phyloP scores from a whole-genome alignment of 352 stramenopile genomes.

The Pythium monospermum region DNA sequence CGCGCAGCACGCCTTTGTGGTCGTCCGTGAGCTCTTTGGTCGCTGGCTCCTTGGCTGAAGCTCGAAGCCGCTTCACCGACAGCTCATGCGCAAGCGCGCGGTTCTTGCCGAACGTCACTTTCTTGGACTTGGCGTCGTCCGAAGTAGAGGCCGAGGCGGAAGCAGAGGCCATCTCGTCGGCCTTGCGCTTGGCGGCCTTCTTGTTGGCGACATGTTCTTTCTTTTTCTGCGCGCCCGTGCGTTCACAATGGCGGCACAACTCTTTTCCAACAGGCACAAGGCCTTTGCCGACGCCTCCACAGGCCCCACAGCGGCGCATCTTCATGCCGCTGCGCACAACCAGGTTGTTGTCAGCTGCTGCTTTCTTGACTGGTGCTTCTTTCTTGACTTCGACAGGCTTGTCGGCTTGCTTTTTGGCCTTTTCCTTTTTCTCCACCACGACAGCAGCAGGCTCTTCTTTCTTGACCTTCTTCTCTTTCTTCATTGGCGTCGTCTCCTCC shows the following conservation, averaged over 20 bases:
- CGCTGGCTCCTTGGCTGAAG: constrained; percentile 54
- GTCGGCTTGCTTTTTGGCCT: constrained; percentile 28
- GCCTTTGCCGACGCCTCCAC: constrained; percentile 69
- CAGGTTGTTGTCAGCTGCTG: constrained; percentile 22
- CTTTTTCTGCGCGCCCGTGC: constrained; percentile 49
- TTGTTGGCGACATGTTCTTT: constrained; percentile 40
- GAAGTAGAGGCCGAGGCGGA: constrained; percentile 25
- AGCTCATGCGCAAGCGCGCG: constrained; percentile 70
- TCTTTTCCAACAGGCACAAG: constrained; percentile 60
- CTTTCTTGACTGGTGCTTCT: constrained; percentile 21
- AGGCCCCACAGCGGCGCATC: constrained; percentile 64
- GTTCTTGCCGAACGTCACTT: constrained; percentile 86
- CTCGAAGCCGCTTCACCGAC: constrained; percentile 80
- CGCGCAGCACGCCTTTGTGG: constrained; percentile 63
- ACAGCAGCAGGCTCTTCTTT: constrained; percentile 3
- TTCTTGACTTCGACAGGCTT: constrained; percentile 13
- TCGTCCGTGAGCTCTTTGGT: constrained; percentile 43
- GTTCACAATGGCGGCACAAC: constrained; percentile 71
- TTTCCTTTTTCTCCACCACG: constrained; percentile 35
- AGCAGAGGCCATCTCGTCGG: constrained; percentile 30
- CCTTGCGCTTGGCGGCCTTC: constrained; percentile 63
- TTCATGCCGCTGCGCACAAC: constrained; percentile 66
- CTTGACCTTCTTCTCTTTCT: constrained; percentile 16
- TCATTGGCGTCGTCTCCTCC: background rate
- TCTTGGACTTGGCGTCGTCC: constrained; percentile 42